Base-by-base conservation (phyloP, 768 basidiomycete species). In the Hericium alpestre region DNA sequence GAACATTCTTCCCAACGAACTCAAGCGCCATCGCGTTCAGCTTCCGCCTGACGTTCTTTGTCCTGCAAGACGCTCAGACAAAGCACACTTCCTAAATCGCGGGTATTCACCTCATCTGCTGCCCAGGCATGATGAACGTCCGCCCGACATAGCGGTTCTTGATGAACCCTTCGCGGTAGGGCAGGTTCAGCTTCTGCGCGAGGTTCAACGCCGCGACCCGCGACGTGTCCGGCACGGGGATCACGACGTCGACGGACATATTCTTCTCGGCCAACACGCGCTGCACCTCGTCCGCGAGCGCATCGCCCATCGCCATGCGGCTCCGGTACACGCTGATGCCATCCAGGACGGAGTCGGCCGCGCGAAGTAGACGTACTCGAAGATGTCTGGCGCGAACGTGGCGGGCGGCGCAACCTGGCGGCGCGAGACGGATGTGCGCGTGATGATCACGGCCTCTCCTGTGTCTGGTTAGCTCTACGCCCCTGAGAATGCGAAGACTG, bases 111-210 rank as follows among this genome's bases (percentile, higher is more conserved):
- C 93, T 82, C 84, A 92, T 88, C 70, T 91, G 87, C 68, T 99
- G 96, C 22, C 95, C 96, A 8, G 96, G 95, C 96, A 99, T 99
- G 72, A 99, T 98, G 69, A 99, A 99, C 0, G 96, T 99, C 62
- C 96, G 76, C 3, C 94, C 96, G 37, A 98, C 93, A 72, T 99
- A 99, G 38, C 96, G 84, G 70, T 99, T 99, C 76, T 99, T 99
- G 64, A 98, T 83, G 70, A 99, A 98, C 1, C 96, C 96, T 73
- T 99, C 96, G 49, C 96, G 83, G 70, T 98, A 99, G 3, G 96
- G 95, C 37, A 98, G 74, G 7, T 79, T 68, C 46, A 98, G 76
- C 65, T 84, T 87, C 69, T 99, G 95, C 18, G 96, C 96, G 40
- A 96, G 74, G 68, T 99, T 95, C 58, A 98, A 72, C 8, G 96